phyloP scores from a whole-genome alignment of 2,329 filamentous ascomycete species.

The Aaosphaeria pasadenensis region DNA sequence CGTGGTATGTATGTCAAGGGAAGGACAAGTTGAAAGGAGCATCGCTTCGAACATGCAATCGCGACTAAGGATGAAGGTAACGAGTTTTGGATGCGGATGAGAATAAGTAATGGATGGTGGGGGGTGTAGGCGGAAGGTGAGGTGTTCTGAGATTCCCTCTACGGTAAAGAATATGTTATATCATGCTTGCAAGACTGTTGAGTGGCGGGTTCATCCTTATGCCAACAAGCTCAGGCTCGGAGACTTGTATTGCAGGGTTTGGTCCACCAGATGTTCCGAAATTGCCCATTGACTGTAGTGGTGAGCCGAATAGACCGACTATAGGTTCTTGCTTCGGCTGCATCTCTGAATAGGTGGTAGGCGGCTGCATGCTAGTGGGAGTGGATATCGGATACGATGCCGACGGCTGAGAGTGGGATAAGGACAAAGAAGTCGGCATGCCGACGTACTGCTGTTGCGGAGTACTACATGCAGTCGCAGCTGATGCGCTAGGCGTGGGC shows the following conservation, averaged over 20 bases:
- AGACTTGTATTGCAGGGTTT: slow-evolving; percentile 25
- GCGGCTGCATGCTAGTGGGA: slow-evolving; percentile 8
- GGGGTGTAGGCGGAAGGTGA: no score
- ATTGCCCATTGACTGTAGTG: slow-evolving; percentile 24
- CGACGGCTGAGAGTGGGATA: slow-evolving; percentile 8
- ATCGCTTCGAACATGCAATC: neutral
- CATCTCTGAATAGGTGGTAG: slow-evolving; percentile 14
- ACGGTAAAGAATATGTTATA: slow-evolving; percentile 11
- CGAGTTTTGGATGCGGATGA: no score
- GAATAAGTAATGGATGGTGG: no score
- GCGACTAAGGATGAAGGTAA: no score
- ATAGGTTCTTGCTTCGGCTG: slow-evolving; percentile 19
- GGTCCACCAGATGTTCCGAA: slow-evolving; percentile 13
- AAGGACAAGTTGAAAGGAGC: neutral
- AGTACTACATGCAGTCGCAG: neutral
- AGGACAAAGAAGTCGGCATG: slow-evolving; percentile 19
- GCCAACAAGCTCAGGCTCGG: slow-evolving; percentile 34
- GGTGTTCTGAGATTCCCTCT: neutral
- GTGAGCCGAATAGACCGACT: slow-evolving; percentile 29
- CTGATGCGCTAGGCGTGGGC: neutral
- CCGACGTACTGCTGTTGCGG: slow-evolving; percentile 9
- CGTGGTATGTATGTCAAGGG: neutral
- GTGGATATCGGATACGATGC: slow-evolving; percentile 12
- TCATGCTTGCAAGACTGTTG: slow-evolving; percentile 37
- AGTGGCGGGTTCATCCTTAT: slow-evolving; percentile 28